Evolutionary conservation across 306 rosid genomes (phyloP), one percentile per base, ranked within the genome.

Genomic region (Corylus americana): DNA sequence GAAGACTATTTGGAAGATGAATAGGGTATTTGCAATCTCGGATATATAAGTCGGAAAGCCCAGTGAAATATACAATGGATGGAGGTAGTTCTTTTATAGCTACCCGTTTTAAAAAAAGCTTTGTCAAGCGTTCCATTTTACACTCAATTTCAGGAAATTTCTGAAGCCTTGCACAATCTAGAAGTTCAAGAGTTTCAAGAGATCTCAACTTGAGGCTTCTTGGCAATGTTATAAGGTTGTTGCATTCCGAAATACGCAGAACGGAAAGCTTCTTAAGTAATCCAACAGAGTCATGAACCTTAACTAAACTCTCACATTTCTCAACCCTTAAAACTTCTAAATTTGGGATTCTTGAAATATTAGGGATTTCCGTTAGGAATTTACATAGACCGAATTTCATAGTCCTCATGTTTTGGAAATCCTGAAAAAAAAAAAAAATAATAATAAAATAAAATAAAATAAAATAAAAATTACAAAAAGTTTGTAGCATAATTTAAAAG

Each of bases 301-400:
- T 25, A 37, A 39, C 49, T 53, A 81, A 12, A 66, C 50, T 76
- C 3, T 37, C 22, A 49, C 84, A 81, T 27, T 47, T 8, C 70
- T 49, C 74, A 44, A 80, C 80, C 61, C 73, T 67, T 22, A 84
- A 79, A 77, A 80, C 84, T 4, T 62, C 69, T 68, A 84, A 74
- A 74, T 81, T 84, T 25, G 87, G 29, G 29, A n/a, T 55, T 12
- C 62, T 8, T 55, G 62, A 18, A 18, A 55, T 7, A n/a, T 55
- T 29, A 5, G 62, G 62, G 25, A 55, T 55, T 55, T 18, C n/a
- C 7, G 11, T n/a, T 18, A 55, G 20, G 20, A 54, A 54, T 17
- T 54, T 54, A 16, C 58, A 54, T 0, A 4, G 7, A 54, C 7
- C 2, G 4, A 54, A 17, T 4, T 54, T 7, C 58, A 55, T 55